Conservation (phyloP, 2,329 filamentous ascomycete genomes). For the Tolypocladium ophioglossoides region DNA sequence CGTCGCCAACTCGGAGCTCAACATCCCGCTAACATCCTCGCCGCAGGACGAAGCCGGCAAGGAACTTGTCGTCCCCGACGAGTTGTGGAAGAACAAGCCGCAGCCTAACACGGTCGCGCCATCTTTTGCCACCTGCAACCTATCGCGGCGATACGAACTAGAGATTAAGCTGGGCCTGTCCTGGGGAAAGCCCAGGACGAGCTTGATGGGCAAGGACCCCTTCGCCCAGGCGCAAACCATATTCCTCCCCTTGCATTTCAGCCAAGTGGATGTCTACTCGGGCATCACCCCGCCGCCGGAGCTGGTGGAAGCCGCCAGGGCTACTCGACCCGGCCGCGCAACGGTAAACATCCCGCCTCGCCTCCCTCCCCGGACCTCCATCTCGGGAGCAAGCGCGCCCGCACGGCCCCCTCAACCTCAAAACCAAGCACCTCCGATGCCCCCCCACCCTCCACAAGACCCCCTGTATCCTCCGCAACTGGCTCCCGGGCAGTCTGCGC, state of each 20-base stretch:
- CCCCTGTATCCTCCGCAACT: constrained; percentile 50
- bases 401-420: constrained; percentile 11
- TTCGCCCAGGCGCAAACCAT: constrained; percentile 53
- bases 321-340: constrained; percentile 27
- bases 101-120: constrained; percentile 83
- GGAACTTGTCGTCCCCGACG: constrained; percentile 59
- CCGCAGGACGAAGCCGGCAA: constrained; percentile 46
- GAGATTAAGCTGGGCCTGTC: constrained; percentile 71
- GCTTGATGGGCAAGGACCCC: constrained; percentile 11
- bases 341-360: constrained; percentile 22
- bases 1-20: constrained; percentile 59
- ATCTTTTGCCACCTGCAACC: constrained; percentile 80
- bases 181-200: constrained; percentile 49
- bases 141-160: constrained; percentile 70
- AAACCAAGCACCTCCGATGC: constrained; percentile 8
- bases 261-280: constrained; percentile 67
- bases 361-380: constrained; percentile 23
- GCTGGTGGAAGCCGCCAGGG: constrained; percentile 51
- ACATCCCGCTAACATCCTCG: constrained; percentile 53
- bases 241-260: constrained; percentile 67
- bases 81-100: constrained; percentile 59
- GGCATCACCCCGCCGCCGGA: constrained; percentile 74
- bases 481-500: constrained; percentile 27
- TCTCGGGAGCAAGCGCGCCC: constrained; percentile 10
- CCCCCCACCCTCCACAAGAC: constrained; percentile 27